phyloP scores from a whole-genome alignment of 2,329 filamentous ascomycete genomes.

The Monosporascus sp. region DNA sequence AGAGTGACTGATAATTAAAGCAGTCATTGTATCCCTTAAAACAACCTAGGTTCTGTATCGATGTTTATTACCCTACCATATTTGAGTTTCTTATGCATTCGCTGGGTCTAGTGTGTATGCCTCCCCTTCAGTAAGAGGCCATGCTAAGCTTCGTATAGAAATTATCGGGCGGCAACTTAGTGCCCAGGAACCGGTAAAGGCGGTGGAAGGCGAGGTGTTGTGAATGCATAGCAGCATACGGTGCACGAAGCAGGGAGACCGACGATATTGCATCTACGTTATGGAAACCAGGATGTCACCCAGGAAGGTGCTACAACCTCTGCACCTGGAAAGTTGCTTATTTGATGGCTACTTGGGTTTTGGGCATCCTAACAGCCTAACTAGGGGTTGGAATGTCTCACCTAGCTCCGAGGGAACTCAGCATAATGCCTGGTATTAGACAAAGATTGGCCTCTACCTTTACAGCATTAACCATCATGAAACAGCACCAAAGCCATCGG shows the following conservation, averaged over 20 bases:
- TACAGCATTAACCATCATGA: no score
- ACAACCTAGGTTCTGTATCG: background rate
- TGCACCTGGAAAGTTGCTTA: no score
- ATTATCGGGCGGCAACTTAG: constrained; percentile 6
- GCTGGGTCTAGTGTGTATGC: constrained; percentile 7
- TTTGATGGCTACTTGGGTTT: no score
- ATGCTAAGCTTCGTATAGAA: constrained; percentile 9
- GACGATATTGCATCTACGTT: no score
- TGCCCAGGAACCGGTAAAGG: constrained; percentile 8
- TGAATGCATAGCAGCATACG: constrained; percentile 4
- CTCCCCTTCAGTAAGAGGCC: constrained; percentile 5
- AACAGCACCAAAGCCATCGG: no score
- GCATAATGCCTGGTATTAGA: no score
- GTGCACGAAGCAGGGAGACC: background rate
- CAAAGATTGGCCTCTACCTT: no score
- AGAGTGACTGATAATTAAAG: background rate
- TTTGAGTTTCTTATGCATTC: constrained; percentile 9
- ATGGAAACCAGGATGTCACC: no score
- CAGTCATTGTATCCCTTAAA: background rate
- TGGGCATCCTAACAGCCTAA: no score
- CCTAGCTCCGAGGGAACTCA: no score
- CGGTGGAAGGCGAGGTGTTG: constrained; percentile 7
- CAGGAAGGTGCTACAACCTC: no score
- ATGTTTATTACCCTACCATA: constrained; percentile 3
- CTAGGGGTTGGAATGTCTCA: no score